Conservation (phyloP, 179 eudicot genomes). For the Gypsophila paniculata region DNA sequence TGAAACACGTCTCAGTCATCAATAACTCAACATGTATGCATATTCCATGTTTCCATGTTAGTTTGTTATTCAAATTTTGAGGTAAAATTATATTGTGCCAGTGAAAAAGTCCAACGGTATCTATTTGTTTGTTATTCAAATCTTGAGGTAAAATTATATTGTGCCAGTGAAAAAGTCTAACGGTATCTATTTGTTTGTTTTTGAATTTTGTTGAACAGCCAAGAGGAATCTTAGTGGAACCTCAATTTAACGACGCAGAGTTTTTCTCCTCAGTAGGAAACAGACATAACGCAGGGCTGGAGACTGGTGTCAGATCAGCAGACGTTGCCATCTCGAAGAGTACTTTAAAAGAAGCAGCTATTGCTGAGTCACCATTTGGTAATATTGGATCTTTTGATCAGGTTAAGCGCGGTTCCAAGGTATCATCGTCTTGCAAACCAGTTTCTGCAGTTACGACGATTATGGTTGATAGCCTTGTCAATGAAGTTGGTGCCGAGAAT, state of each 20-base stretch:
- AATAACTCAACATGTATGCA: too few species aligned
- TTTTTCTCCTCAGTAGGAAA: conserved; percentile 45
- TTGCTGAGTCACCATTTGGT: conserved; percentile 31
- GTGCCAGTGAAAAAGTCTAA: neutral
- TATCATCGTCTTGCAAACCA: conserved; percentile 31
- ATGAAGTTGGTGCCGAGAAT: conserved; percentile 47
- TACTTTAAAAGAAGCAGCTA: conserved; percentile 29
- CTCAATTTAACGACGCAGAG: conserved; percentile 33
- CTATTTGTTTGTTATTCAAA: conserved; percentile 4
- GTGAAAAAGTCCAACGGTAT: neutral
- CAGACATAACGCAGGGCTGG: conserved; percentile 5
- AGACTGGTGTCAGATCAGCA: conserved; percentile 26
- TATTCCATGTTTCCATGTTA: too few species aligned
- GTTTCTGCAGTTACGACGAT: conserved; percentile 32
- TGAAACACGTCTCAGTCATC: neutral
- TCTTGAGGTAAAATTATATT: neutral
- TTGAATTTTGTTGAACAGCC: conserved; percentile 35
- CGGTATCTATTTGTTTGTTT: conserved; percentile 11
- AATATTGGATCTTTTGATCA: conserved; percentile 28
- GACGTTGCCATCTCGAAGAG: conserved; percentile 37
- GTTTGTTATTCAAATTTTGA: neutral
- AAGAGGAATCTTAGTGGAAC: conserved; percentile 53
- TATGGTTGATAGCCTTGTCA: conserved; percentile 41
- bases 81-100: neutral
- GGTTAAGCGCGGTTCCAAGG: conserved; percentile 30